Evolutionary conservation across 345 rosid species (phyloP), one percentile per base, ranked within the genome.

Genomic region (Isatis tinctoria): DNA sequence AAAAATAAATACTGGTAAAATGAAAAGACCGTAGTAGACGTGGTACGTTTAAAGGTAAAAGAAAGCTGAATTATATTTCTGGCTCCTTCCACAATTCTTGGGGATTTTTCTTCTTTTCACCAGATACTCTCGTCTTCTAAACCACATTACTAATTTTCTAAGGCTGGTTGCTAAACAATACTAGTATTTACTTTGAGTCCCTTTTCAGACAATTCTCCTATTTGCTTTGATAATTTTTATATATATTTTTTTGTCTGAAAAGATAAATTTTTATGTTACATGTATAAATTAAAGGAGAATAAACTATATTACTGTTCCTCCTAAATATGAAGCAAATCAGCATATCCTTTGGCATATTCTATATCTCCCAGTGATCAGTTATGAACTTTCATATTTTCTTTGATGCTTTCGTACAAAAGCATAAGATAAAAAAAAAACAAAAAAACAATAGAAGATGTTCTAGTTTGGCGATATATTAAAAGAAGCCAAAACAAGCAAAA

Each of bases 341-440:
- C 70, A 77, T 77, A 77, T 77, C 57, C 80, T n/a, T 58, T 65
- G 73, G 76, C 76, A 77, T 77, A 77, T 77, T 77, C 76, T 49
- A 30, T 24, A 28, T 57, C 1, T 2, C 0, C 49, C 11, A n/a
- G 17, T 39, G 44, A 62, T 26, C 18, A 65, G 36, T 13, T 12
- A 12, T 9, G 57, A 26, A 10, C 28, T n/a, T 51, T 52, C 57
- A 60, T 27, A 44, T 24, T 32, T 68, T 52, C 37, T 32, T 30
- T 36, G 24, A 69, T 75, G 32, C 60, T 60, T 69, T 51, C 49
- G 58, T 41, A 51, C 63, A 51, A 51, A 75, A 60, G 48, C 48
- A 60, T 36, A 41, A 28, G 18, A 48, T 40, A 16, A 49, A 40
- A 51, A 1, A 1, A 32, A 10, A 13, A 58, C 14, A 58, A 20